phyloP scores from a whole-genome alignment of 2,329 filamentous ascomycete genomes.

The Hypocreales sp. region DNA sequence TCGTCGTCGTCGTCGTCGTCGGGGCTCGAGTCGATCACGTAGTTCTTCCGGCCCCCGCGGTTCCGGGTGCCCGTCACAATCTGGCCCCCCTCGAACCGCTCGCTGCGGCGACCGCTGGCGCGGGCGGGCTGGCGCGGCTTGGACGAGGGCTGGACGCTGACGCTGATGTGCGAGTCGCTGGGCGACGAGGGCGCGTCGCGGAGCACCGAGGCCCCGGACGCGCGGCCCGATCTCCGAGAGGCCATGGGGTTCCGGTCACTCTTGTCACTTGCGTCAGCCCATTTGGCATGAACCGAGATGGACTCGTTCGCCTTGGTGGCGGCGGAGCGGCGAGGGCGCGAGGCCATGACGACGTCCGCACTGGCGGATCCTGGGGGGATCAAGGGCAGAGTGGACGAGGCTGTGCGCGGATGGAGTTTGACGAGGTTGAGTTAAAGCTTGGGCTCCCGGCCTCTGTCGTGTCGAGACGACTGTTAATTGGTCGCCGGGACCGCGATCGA shows the following conservation, averaged over 20 bases:
- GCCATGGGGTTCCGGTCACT: slow-evolving; percentile 28
- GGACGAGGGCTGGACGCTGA: slow-evolving; percentile 33
- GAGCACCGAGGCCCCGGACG: slow-evolving; percentile 23
- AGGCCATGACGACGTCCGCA: slow-evolving; percentile 21
- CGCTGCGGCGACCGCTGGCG: slow-evolving; percentile 19
- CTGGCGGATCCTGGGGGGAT: slow-evolving; percentile 1
- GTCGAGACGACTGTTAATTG: too few species aligned
- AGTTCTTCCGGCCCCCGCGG: slow-evolving; percentile 41
- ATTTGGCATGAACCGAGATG: slow-evolving; percentile 25
- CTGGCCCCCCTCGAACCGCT: slow-evolving; percentile 27
- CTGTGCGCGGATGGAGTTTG: neutral
- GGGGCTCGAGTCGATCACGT: slow-evolving; percentile 39
- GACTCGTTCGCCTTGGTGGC: slow-evolving; percentile 25
- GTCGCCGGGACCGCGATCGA: too few species aligned
- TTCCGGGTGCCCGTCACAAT: slow-evolving; percentile 35
- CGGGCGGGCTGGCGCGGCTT: slow-evolving; percentile 36
- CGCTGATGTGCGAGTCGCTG: slow-evolving; percentile 26
- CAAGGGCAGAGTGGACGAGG: neutral
- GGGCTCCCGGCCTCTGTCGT: too few species aligned
- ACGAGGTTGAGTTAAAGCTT: neutral
- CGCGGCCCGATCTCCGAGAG: slow-evolving; percentile 33
- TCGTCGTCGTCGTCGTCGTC: slow-evolving; percentile 28
- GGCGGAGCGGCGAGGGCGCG: slow-evolving; percentile 30
- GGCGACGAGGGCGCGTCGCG: slow-evolving; percentile 31
- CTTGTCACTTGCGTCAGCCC: slow-evolving; percentile 23